A percentile compares a stretch with the other conserved stretches of the same genome.
Evolutionary conservation across 2,329 filamentous ascomycete genomes (phyloP).

Genomic region (Xylaria sp.): DNA sequence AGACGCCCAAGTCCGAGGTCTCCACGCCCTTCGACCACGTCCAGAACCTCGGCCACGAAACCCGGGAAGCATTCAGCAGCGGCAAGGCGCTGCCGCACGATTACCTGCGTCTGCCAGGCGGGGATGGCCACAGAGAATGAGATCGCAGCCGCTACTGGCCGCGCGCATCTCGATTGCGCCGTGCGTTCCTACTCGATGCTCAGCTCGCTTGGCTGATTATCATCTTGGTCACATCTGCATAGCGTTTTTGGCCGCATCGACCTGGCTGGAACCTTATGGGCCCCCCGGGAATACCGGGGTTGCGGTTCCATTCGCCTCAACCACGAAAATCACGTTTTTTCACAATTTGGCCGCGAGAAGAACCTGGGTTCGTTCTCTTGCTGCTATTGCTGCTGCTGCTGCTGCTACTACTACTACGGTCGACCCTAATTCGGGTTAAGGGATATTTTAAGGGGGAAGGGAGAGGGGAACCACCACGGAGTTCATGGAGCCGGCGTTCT

Average conservation of each 20-base stretch:
- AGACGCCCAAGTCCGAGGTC: slow-evolving; percentile 42
- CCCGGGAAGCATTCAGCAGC: slow-evolving; percentile 30
- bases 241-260: slow-evolving; percentile 20
- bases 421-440: slow-evolving; percentile 19
- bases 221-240: slow-evolving; percentile 19
- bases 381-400: too few species aligned
- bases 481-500: slow-evolving; percentile 16
- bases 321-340: slow-evolving; percentile 8
- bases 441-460: slow-evolving; percentile 7
- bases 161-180: neutral
- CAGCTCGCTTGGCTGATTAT: slow-evolving; percentile 9
- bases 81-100: slow-evolving; percentile 22
- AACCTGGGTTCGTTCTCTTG: neutral
- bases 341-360: slow-evolving; percentile 3
- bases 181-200: slow-evolving; percentile 3
- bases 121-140: slow-evolving; percentile 2
- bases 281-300: slow-evolving; percentile 10
- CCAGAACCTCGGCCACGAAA: slow-evolving; percentile 23
- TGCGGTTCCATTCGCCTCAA: slow-evolving; percentile 21
- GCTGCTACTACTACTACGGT: too few species aligned
- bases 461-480: slow-evolving; percentile 1
- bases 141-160: neutral
- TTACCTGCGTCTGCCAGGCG: slow-evolving; percentile 29
- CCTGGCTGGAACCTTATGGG: slow-evolving; percentile 13
- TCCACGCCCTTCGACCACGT: slow-evolving; percentile 25